These are phyloP conservation scores for Polytolypa hystricis DNA, from an alignment of 2,329 filamentous ascomycete species.

Conservation along the genomic window DNA sequence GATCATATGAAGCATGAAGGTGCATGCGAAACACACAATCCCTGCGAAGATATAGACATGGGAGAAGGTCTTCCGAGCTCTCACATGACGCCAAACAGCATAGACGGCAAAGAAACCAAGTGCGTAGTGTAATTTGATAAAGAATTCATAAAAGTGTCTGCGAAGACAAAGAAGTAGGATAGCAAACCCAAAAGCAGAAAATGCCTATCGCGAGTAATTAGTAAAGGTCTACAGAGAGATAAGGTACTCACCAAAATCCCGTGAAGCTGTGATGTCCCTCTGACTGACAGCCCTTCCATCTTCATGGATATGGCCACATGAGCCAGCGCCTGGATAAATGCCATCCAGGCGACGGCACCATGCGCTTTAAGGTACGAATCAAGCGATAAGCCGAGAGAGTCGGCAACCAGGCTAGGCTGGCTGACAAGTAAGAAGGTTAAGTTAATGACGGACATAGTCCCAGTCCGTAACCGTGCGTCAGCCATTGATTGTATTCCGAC, in stretches of 20 bases:
- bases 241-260: slow-evolving; percentile 8
- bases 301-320: slow-evolving; percentile 10
- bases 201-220: slow-evolving; percentile 2
- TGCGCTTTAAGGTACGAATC: slow-evolving; percentile 9
- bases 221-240: slow-evolving; percentile 3
- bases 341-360: slow-evolving; percentile 10
- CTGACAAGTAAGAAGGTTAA: not conserved
- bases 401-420: slow-evolving; percentile 4
- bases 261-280: slow-evolving; percentile 3
- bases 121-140: not conserved
- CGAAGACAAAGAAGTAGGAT: not conserved
- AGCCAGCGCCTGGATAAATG: slow-evolving; percentile 10
- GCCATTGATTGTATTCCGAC: not conserved
- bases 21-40: not conserved
- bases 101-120: not conserved
- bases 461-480: not conserved
- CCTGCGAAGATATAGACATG: not conserved
- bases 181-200: not conserved
- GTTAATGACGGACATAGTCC: not conserved
- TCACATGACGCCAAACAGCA: not conserved
- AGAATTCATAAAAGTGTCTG: not conserved
- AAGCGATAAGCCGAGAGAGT: slow-evolving; percentile 12
- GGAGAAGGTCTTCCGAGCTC: not conserved
- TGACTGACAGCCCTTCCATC: not conserved
- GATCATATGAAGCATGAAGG: not conserved